Evolutionary conservation across 2,329 filamentous ascomycete genomes (phyloP).

Genomic region (Lachnellula willkommii): DNA sequence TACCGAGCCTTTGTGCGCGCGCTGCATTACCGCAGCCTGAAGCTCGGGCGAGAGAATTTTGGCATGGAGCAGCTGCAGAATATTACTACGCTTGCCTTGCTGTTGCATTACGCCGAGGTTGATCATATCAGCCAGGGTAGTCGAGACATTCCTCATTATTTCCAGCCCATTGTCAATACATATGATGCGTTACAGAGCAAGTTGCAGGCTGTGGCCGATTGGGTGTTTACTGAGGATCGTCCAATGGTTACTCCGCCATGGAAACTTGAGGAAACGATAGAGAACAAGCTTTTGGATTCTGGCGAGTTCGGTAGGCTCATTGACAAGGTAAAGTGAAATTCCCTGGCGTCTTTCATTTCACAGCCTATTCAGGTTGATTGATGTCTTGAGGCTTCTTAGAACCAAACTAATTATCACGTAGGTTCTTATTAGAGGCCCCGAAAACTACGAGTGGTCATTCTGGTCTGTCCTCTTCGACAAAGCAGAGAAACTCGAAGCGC

Average conservation of each 20-base stretch:
- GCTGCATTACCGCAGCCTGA: slow-evolving; percentile 14
- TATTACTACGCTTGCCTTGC: not conserved
- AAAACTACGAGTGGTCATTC: slow-evolving; percentile 16
- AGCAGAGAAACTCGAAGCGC: slow-evolving; percentile 25
- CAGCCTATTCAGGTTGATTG: too few relatives aligned
- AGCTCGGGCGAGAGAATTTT: not conserved
- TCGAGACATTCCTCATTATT: not conserved
- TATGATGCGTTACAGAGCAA: not conserved
- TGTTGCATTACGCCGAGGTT: slow-evolving; percentile 5
- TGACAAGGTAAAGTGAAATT: not conserved
- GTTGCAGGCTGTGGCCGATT: not conserved
- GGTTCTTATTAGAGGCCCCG: not conserved
- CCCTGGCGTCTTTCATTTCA: not conserved
- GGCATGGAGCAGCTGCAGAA: slow-evolving; percentile 4
- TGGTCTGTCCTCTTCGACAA: slow-evolving; percentile 26
- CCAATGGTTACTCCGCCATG: not conserved
- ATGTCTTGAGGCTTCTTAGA: too few relatives aligned
- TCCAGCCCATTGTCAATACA: not conserved
- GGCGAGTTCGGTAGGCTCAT: not conserved
- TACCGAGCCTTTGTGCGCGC: slow-evolving; percentile 14
- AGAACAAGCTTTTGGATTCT: not conserved
- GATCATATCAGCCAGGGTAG: not conserved
- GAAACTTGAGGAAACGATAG: not conserved
- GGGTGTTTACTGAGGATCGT: not conserved
- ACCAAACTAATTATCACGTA: not conserved